phyloP scores from a whole-genome alignment of 1,139 yeast species.

The Saccharomyces hybrid region DNA sequence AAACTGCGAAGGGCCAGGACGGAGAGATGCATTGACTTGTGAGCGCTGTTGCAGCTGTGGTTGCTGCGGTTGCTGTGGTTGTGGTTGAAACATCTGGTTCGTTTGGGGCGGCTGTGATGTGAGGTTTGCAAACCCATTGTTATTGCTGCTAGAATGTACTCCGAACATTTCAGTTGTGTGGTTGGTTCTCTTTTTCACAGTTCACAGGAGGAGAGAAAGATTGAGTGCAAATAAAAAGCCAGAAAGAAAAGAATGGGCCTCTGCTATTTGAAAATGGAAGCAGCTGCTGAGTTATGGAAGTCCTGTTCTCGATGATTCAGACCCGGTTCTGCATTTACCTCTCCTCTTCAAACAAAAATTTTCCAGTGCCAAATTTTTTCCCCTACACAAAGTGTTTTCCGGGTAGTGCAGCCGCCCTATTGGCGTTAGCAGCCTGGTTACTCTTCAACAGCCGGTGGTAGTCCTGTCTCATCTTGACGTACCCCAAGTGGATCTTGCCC shows the following conservation, averaged over 20 bases:
- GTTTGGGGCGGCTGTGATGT: constrained; percentile 10
- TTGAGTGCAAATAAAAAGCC: not conserved
- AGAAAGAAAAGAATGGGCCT: too few species aligned
- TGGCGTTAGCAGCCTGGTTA: not conserved
- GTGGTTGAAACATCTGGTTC: not conserved
- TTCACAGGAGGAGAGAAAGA: not conserved
- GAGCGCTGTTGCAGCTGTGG: constrained; percentile 16
- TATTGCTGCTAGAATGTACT: not conserved
- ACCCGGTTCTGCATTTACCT: too few species aligned
- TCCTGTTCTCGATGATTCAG: too few species aligned
- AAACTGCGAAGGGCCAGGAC: constrained; percentile 6
- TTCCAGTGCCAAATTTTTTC: not conserved
- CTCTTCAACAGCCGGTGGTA: constrained; percentile 12
- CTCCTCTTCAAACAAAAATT: not conserved
- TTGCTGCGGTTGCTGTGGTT: not conserved
- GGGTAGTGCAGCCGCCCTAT: not conserved
- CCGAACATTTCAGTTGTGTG: not conserved
- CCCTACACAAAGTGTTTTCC: not conserved
- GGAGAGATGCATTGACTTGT: constrained; percentile 6
- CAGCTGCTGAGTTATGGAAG: not conserved
- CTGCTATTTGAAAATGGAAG: not conserved
- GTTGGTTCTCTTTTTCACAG: not conserved
- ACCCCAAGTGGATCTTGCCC: constrained; percentile 82
- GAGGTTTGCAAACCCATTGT: constrained; percentile 9
- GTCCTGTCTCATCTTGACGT: constrained; percentile 65